Evolutionary conservation across 306 rosid species (phyloP), one percentile per base, ranked within the genome.

Genomic region (Gynostemma pentaphyllum): DNA sequence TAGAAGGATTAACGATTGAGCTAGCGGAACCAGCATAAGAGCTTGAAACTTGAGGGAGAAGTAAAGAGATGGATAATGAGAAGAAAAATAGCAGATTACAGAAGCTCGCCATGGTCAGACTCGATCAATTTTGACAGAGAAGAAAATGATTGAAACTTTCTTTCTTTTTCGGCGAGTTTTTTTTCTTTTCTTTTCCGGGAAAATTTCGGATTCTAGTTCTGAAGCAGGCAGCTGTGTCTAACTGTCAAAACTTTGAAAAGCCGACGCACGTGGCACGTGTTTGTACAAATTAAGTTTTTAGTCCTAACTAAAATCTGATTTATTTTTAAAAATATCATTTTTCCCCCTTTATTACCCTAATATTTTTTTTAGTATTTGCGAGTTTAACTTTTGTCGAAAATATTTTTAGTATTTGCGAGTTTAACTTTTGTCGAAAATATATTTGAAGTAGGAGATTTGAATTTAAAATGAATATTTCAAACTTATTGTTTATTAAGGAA

Each of bases 1-100:
- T 88, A 10, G 96, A 72, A 41, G 99, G 99, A 62, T 92, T 77
- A 79, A 92, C 78, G 63, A 83, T 86, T 75, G 96, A 74, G 69
- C 85, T 86, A 14, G 89, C 80, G 2, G 94, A 84, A 75, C 89
- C 97, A 47, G 98, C 87, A 54, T 87, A 81, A 1, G 90, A 81
- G 59, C 83, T 63, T 14, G 48, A 73, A 6, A 72, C 83, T 70
- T 71, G 48, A 46, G 13, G 75, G 62, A 68, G 42, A 74, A 78
- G 48, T 39, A 64, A 59, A 5, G 72, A 66, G 66, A 73, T 64
- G 62, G 82, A 74, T 66, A 78, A n/a, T n/a, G 79, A 3, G 41
- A 76, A 16, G 67, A 79, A 13, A 55, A 74, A 71, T 7, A 69
- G 30, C 47, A 68, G 47, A 67, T 67, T 40, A 46, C 67, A 48